Evolutionary conservation across 2,329 filamentous ascomycete genomes (phyloP).

Genomic region (Zasmidium citrigriseum): DNA sequence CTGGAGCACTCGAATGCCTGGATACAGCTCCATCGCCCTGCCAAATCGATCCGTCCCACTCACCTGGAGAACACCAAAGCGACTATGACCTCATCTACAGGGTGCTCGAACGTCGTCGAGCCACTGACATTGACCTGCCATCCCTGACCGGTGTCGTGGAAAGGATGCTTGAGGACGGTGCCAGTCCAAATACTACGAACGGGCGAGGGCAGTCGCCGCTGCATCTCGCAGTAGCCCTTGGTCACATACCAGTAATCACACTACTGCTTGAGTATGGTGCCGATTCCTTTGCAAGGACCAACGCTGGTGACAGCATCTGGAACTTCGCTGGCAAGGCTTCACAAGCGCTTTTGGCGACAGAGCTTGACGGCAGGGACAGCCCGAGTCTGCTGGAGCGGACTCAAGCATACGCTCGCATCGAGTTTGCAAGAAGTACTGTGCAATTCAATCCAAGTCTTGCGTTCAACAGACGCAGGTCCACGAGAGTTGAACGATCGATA

Average conservation of each 20-base stretch:
- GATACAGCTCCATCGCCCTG: too few relatives aligned
- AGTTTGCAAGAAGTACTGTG: slow-evolving; percentile 7
- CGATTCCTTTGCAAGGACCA: slow-evolving; percentile 1
- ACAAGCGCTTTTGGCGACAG: not conserved
- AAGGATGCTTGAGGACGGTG: slow-evolving; percentile 3
- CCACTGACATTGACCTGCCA: not conserved
- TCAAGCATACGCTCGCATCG: slow-evolving; percentile 9
- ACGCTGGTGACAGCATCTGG: slow-evolving; percentile 9
- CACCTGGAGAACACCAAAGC: not conserved
- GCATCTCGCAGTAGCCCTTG: slow-evolving; percentile 7
- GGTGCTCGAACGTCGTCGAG: not conserved
- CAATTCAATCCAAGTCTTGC: slow-evolving; percentile 7
- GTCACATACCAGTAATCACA: slow-evolving; percentile 5
- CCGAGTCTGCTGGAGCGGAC: not conserved
- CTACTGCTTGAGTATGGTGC: slow-evolving; percentile 3
- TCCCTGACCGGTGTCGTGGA: slow-evolving; percentile 2
- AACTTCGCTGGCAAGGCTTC: slow-evolving; percentile 6
- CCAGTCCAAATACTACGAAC: slow-evolving; percentile 4
- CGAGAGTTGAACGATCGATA: not conserved
- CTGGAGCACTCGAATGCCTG: too few relatives aligned
- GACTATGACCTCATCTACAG: not conserved
- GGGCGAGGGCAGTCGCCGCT: slow-evolving; percentile 5
- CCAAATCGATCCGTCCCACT: not conserved
- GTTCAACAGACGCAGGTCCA: not conserved
- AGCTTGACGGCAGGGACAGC: slow-evolving; percentile 1